Percentiles rank a stretch among this genome's conserved stretches.
Conservation (phyloP, 805 yeast genomes). For the Candida germanica region DNA sequence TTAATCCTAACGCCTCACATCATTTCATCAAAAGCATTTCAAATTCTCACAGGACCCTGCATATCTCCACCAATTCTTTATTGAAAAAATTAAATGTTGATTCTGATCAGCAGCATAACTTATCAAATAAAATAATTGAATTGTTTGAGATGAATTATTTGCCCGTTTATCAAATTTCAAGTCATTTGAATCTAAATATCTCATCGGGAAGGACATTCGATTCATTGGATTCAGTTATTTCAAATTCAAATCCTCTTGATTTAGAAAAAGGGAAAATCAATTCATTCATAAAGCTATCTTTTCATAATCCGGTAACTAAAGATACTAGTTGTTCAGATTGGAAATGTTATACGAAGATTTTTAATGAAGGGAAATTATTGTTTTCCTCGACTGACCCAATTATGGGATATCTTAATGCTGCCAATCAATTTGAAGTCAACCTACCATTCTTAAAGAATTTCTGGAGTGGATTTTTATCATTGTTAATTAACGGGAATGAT, state of each 20-base stretch:
- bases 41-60: not conserved
- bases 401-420: constrained; percentile 27
- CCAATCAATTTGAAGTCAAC: constrained; percentile 21
- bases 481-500: constrained; percentile 29
- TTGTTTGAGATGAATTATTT: constrained; percentile 11
- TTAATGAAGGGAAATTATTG: constrained; percentile 18
- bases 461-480: constrained; percentile 38
- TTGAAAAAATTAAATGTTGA: constrained; percentile 6
- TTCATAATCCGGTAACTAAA: constrained; percentile 3
- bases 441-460: constrained; percentile 38
- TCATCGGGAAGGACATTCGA: constrained; percentile 7
- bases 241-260: constrained; percentile 14
- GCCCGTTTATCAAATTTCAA: constrained; percentile 21
- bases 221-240: constrained; percentile 12
- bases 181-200: constrained; percentile 15
- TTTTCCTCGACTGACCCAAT: constrained; percentile 24
- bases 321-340: constrained; percentile 18
- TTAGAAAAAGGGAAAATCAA: constrained; percentile 21
- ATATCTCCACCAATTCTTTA: constrained; percentile 2
- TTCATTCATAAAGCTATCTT: constrained; percentile 22
- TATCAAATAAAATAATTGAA: constrained; percentile 1
- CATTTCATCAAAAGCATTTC: constrained; percentile 7
- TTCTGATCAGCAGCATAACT: not conserved
- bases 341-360: constrained; percentile 25
- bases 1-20: constrained; percentile 5